Evolutionary conservation across 2,329 filamentous ascomycete genomes (phyloP).

Genomic region (Neobulgaria alba): DNA sequence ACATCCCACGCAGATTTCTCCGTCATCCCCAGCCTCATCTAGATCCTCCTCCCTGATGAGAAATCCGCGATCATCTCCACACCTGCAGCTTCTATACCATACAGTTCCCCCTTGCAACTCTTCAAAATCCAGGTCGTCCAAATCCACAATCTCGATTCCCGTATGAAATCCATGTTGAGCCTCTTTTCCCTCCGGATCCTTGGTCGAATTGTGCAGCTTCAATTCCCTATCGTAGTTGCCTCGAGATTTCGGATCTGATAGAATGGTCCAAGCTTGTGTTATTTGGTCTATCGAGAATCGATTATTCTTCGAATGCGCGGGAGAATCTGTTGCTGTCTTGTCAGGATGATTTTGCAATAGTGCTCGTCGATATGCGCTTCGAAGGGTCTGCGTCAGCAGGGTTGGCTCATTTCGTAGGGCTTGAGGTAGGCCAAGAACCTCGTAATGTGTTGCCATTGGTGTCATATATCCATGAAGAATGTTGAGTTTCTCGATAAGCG

Average conservation of each 20-base stretch:
- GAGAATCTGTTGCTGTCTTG: slow-evolving; percentile 16
- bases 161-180: slow-evolving; percentile 38
- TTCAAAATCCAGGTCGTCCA: slow-evolving; percentile 54
- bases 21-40: slow-evolving; percentile 47
- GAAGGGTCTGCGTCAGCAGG: slow-evolving; percentile 42
- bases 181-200: slow-evolving; percentile 13
- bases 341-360: slow-evolving; percentile 56
- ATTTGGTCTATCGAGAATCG: slow-evolving; percentile 55
- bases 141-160: slow-evolving; percentile 54
- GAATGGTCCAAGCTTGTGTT: slow-evolving; percentile 46
- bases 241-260: slow-evolving; percentile 43
- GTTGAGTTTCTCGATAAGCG: no score
- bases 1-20: slow-evolving; percentile 56
- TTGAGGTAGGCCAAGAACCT: slow-evolving; percentile 48
- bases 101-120: slow-evolving; percentile 29
- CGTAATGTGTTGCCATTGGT: slow-evolving; percentile 44
- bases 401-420: slow-evolving; percentile 37
- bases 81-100: slow-evolving; percentile 54
- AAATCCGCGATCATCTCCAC: slow-evolving; percentile 54
- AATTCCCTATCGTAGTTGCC: slow-evolving; percentile 46
- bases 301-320: slow-evolving; percentile 7
- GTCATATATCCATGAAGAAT: slow-evolving; percentile 26
- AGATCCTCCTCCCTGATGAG: slow-evolving; percentile 50
- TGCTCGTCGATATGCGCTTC: slow-evolving; percentile 55
- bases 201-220: slow-evolving; percentile 21